phyloP scores from a whole-genome alignment of 78 protist genomes.

The Chrysochromulina tobinii region DNA sequence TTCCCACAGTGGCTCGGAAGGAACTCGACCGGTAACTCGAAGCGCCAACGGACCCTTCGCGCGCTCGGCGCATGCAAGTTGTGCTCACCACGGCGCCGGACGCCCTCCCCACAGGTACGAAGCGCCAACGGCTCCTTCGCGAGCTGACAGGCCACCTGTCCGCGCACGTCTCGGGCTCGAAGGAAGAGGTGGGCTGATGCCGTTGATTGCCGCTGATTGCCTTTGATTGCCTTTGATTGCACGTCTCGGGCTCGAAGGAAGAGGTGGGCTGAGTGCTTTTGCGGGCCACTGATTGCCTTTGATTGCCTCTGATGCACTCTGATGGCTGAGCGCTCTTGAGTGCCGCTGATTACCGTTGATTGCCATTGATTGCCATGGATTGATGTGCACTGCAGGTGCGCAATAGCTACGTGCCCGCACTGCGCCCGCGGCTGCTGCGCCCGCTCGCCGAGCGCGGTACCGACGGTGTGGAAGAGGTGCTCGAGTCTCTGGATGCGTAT shows the following conservation, averaged over 20 bases:
- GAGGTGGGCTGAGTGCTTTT: too few relatives aligned
- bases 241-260: neutral
- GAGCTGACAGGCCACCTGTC: neutral
- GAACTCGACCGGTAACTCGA: conserved; percentile 37
- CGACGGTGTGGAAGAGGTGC: neutral
- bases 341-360: too few relatives aligned
- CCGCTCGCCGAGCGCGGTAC: neutral
- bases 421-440: neutral
- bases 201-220: too few relatives aligned
- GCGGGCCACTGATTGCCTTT: too few relatives aligned
- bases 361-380: too few relatives aligned
- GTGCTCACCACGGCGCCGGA: neutral
- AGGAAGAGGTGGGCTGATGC: neutral
- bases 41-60: conserved; percentile 31
- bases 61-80: neutral
- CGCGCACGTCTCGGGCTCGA: conserved; percentile 3
- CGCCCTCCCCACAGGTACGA: neutral
- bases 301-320: too few relatives aligned
- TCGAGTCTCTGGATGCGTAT: neutral
- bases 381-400: neutral
- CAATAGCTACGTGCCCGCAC: neutral
- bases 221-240: neutral
- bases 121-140: conserved; percentile 7
- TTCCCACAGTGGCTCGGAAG: conserved; percentile 38
- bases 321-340: too few relatives aligned